Evolutionary conservation across 257 asterid genomes (phyloP).

Genomic region (Solanum paucissectum): DNA sequence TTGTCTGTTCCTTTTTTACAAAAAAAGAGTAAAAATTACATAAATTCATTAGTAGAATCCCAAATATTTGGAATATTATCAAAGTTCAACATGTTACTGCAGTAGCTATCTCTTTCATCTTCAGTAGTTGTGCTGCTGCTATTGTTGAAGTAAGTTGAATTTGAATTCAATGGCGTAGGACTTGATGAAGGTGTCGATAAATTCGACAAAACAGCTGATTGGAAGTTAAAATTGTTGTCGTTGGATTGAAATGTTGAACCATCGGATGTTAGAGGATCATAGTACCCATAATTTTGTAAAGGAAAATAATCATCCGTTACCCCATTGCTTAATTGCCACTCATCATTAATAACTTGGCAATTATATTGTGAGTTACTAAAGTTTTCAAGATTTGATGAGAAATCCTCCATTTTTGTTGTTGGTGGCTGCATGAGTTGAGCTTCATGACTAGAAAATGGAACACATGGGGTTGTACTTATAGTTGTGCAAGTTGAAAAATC

Average conservation of each 20-base stretch:
- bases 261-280: constrained; percentile 34
- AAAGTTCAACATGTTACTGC: constrained; percentile 54
- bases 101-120: constrained; percentile 55
- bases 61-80: constrained; percentile 43
- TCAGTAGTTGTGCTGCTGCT: constrained; percentile 24
- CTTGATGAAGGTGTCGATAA: constrained; percentile 67
- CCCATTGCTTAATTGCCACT: constrained; percentile 27
- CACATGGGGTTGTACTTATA: neutral
- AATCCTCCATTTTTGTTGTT: constrained; percentile 9
- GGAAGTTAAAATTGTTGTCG: constrained; percentile 36
- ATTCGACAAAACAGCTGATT: constrained; percentile 43
- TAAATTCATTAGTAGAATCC: constrained; percentile 41
- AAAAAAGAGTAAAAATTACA: constrained; percentile 11
- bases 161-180: constrained; percentile 39
- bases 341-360: constrained; percentile 20
- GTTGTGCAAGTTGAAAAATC: constrained; percentile 9
- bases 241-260: constrained; percentile 39
- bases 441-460: constrained; percentile 5
- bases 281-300: constrained; percentile 20
- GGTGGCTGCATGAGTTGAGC: constrained; percentile 35
- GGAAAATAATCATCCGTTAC: constrained; percentile 24
- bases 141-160: constrained; percentile 22
- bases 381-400: constrained; percentile 10
- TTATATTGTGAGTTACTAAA: constrained; percentile 13
- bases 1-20: neutral